Evolutionary conservation across 129 eudicot species (phyloP), one percentile per base, ranked within the genome.

Genomic region (Centaurea solstitialis): DNA sequence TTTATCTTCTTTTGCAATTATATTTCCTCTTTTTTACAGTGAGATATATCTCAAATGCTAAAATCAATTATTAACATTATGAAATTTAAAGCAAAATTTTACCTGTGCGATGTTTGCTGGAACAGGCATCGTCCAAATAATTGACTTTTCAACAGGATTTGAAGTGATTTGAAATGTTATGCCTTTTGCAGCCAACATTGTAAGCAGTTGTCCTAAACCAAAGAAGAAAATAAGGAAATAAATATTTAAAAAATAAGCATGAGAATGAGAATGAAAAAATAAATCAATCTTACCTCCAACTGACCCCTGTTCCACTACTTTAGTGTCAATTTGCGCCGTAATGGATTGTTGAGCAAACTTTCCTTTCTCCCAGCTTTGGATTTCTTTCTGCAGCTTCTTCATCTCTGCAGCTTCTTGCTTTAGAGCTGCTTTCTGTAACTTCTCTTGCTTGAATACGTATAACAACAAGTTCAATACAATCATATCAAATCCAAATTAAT

Each of bases 401-500:
- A 78, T 43, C 84, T 94, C 90, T 33, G 88, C 96, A 84, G 97
- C 96, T 83, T 94, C 88, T n/a, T 91, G 92, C 84, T 94, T 94
- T 18, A 80, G 79, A 73, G 96, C 93, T 84, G 88, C 85, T 83
- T 90, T 94, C 65, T 86, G 85, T 83, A 92, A 81, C 84, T 91
- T 91, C 74, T 91, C 98, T 88, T 79, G 89, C 94, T 89, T 83
- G 41, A 82, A 76, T 73, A 75, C 21, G 74, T 43, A 75, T 74
- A 81, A 70, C 11, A 68, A 37, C 22, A 64, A 72, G 6, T 78
- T 40, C 64, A 40, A 79, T 38, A 79, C 4, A 39, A 43, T 8
- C 64, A 22, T 4, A 17, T 45, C 21, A 62, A 11, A 67, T 45
- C n/a, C 18, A 83, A 47, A 17, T 21, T 5, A 21, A 45, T 53